Evolutionary conservation across 2,329 filamentous ascomycete species (phyloP).

Genomic region (Trichoderma sp.): DNA sequence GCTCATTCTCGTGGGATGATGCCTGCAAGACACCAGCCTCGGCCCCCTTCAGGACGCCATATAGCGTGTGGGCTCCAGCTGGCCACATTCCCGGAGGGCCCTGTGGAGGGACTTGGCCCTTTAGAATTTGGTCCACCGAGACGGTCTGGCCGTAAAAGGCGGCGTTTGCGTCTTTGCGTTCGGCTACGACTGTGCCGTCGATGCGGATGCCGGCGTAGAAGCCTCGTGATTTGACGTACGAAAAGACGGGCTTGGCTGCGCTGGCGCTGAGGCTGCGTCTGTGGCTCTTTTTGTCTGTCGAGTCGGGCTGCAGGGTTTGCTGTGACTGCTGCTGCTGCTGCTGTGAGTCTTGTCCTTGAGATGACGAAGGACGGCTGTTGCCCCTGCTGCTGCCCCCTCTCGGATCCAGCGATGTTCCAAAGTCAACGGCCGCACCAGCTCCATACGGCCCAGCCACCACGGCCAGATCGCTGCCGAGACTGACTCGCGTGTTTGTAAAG

Average conservation of each 20-base stretch:
- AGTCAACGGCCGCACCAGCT: slow-evolving; percentile 74
- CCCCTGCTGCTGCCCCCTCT: slow-evolving; percentile 1
- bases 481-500: slow-evolving; percentile 75
- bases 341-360: slow-evolving; percentile 4
- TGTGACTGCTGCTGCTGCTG: slow-evolving; percentile 9
- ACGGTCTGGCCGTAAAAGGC: slow-evolving; percentile 75
- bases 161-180: slow-evolving; percentile 86
- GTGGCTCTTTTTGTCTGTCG: slow-evolving; percentile 36
- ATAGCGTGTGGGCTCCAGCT: slow-evolving; percentile 38
- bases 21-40: slow-evolving; percentile 37
- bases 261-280: slow-evolving; percentile 40
- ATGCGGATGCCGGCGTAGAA: slow-evolving; percentile 86
- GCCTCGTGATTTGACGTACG: slow-evolving; percentile 85
- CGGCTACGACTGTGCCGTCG: slow-evolving; percentile 84
- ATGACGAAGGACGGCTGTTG: background rate
- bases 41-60: slow-evolving; percentile 40
- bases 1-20: slow-evolving; percentile 19
- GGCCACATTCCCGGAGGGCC: slow-evolving; percentile 40
- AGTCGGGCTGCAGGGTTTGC: slow-evolving; percentile 37
- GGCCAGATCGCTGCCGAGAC: slow-evolving; percentile 76
- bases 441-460: slow-evolving; percentile 72
- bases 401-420: slow-evolving; percentile 37
- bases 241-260: slow-evolving; percentile 51
- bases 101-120: slow-evolving; percentile 44
- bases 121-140: slow-evolving; percentile 52